phyloP scores from a whole-genome alignment of 2,329 filamentous ascomycete genomes.

The Sporothrix curviconia region DNA sequence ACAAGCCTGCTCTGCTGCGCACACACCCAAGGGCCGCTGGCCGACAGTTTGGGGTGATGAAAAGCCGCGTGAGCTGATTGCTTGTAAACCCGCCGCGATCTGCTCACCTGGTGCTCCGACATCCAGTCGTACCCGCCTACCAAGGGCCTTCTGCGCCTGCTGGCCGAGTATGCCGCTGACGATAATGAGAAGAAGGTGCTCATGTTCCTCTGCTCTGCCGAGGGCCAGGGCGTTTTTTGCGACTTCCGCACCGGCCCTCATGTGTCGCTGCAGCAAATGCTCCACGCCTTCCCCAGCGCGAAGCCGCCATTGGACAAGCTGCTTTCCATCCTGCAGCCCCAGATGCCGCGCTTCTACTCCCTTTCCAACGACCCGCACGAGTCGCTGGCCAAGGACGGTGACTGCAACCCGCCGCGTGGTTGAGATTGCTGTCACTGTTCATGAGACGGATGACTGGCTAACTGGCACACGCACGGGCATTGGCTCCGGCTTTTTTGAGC shows the following conservation, averaged over 20 bases:
- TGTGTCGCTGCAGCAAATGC: conserved; percentile 75
- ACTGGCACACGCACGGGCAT: conserved; percentile 70
- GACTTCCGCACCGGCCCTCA: conserved; percentile 87
- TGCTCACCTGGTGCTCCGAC: conserved; percentile 94
- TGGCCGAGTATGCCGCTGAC: conserved; percentile 78
- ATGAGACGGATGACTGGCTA: conserved; percentile 77
- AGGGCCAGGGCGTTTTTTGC: conserved; percentile 89
- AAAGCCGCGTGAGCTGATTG: conserved; percentile 73
- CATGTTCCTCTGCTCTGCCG: conserved; percentile 74
- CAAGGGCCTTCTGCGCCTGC: conserved; percentile 74
- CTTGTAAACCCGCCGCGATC: conserved; percentile 80
- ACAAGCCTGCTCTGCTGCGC: conserved; percentile 73
- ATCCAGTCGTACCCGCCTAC: conserved; percentile 88
- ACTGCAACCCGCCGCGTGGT: conserved; percentile 71
- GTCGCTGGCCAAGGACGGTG: conserved; percentile 52
- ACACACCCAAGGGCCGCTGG: conserved; percentile 81
- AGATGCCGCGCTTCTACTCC: conserved; percentile 98
- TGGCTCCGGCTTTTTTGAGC: conserved; percentile 88
- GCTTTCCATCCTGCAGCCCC: conserved; percentile 70
- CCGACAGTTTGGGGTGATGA: conserved; percentile 98
- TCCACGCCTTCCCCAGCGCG: conserved; percentile 85
- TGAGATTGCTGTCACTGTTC: conserved; percentile 94
- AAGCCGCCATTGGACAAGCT: conserved; percentile 80
- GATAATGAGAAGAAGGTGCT: conserved; percentile 84
- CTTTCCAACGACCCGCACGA: conserved; percentile 93